Percentiles rank a stretch among this genome's conserved stretches.
Conservation (phyloP, 192 early-diverging fungal species). For the Funneliformis mosseae region DNA sequence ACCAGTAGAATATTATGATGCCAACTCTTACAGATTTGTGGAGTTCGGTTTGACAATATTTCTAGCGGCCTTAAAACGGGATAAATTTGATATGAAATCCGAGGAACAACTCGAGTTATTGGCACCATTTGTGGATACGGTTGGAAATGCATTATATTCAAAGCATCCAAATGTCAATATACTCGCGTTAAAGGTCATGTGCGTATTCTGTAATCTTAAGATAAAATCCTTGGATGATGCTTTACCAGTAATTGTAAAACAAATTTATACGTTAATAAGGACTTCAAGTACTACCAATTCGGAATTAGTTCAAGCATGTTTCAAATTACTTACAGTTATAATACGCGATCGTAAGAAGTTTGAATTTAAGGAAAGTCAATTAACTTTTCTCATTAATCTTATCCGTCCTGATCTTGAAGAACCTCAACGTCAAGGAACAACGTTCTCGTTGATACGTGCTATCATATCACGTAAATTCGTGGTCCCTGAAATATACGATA, state of each 20-base stretch:
- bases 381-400: constrained; percentile 78
- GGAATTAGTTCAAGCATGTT: constrained; percentile 74
- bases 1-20: constrained; percentile 75
- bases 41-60: constrained; percentile 92
- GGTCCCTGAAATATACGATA: constrained; percentile 88
- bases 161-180: constrained; percentile 71
- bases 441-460: constrained; percentile 84
- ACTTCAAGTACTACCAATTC: constrained; percentile 62
- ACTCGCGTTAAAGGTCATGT: constrained; percentile 72
- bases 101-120: constrained; percentile 69
- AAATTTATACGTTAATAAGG: constrained; percentile 76
- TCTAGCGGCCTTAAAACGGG: constrained; percentile 63
- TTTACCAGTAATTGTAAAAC: constrained; percentile 74
- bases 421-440: constrained; percentile 78
- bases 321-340: constrained; percentile 80
- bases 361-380: constrained; percentile 69
- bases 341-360: constrained; percentile 77
- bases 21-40: constrained; percentile 90
- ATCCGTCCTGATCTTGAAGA: constrained; percentile 90
- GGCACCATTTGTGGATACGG: constrained; percentile 77
- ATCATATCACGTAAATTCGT: constrained; percentile 85
- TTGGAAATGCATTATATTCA: constrained; percentile 85
- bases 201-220: constrained; percentile 68
- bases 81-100: constrained; percentile 59
- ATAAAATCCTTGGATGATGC: constrained; percentile 69